phyloP scores from a whole-genome alignment of 2,329 filamentous ascomycete species.

The Cordyceps cicadae region DNA sequence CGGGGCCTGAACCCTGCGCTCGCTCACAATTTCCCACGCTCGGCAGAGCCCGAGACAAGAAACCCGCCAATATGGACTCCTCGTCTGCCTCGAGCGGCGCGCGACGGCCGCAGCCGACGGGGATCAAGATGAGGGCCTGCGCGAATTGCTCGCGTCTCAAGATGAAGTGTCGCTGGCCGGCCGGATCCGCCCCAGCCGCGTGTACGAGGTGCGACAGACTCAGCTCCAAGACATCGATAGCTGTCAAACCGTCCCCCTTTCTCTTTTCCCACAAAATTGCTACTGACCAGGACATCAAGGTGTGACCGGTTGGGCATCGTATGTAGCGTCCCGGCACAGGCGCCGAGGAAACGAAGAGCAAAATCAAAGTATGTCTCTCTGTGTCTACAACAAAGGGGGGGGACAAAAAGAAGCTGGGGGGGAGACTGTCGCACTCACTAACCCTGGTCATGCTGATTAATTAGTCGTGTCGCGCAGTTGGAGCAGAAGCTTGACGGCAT shows the following conservation, averaged over 20 bases:
- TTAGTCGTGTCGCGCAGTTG: conserved; percentile 22
- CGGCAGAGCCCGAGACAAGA: no score
- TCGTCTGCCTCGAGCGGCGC: not conserved
- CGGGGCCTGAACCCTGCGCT: not conserved
- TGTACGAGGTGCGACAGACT: conserved; percentile 1
- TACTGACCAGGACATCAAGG: conserved; percentile 9
- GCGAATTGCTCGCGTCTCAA: conserved; percentile 4
- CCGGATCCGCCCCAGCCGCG: not conserved
- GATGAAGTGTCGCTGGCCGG: conserved; percentile 8
- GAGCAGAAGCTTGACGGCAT: conserved; percentile 24
- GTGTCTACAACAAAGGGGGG: not conserved
- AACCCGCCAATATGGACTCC: not conserved
- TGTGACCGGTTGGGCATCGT: conserved; percentile 18
- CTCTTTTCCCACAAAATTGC: not conserved
- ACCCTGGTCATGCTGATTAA: not conserved
- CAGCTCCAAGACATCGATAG: not conserved
- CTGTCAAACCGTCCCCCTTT: not conserved
- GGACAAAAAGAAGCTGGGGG: not conserved
- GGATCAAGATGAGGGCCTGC: conserved; percentile 4
- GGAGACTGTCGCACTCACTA: not conserved
- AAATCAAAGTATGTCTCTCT: conserved; percentile 18
- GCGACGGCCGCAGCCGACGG: not conserved
- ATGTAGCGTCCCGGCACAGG: conserved; percentile 19
- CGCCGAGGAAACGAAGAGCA: conserved; percentile 18
- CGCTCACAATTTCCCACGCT: not conserved